These are phyloP conservation scores for Aspergillus quadricinctus DNA, from an alignment of 2,329 filamentous ascomycete species.

Conservation along the genomic window DNA sequence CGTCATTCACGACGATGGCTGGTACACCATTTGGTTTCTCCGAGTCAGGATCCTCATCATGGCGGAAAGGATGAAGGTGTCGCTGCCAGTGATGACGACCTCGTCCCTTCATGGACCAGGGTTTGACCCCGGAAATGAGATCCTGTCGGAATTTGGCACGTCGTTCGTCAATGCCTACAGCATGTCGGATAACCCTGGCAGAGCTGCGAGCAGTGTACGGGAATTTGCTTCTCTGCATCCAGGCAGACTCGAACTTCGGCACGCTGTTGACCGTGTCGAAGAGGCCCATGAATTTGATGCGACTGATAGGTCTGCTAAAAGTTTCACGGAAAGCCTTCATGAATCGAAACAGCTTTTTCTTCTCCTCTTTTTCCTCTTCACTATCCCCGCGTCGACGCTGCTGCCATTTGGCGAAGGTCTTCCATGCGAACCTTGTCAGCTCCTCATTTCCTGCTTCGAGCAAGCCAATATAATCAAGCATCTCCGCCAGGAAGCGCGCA, in stretches of 20 bases:
- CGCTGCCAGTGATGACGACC: constrained; percentile 17
- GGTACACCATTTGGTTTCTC: constrained; percentile 21
- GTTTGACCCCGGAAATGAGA: constrained; percentile 46
- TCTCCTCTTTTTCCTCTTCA: constrained; percentile 22
- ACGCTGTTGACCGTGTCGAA: constrained; percentile 82
- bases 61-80: constrained; percentile 20
- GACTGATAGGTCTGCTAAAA: constrained; percentile 67
- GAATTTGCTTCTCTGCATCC: constrained; percentile 73
- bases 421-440: constrained; percentile 80
- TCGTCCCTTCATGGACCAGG: constrained; percentile 21
- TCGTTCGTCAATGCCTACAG: constrained; percentile 55
- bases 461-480: constrained; percentile 78
- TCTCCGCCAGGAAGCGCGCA: constrained; percentile 72
- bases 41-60: constrained; percentile 6
- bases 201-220: constrained; percentile 55
- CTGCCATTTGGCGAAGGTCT: constrained; percentile 42
- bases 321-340: constrained; percentile 78
- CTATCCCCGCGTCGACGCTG: constrained; percentile 24
- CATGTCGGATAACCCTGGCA: constrained; percentile 53
- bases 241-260: constrained; percentile 65
- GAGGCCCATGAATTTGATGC: constrained; percentile 70
- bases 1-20: constrained; percentile 29
- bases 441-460: constrained; percentile 80
- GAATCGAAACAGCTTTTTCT: constrained; percentile 60
- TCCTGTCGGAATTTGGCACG: constrained; percentile 57